These are phyloP conservation scores for Pseudonitzschia multistriata DNA, from an alignment of 108 stramenopile species.

Conservation along the genomic window DNA sequence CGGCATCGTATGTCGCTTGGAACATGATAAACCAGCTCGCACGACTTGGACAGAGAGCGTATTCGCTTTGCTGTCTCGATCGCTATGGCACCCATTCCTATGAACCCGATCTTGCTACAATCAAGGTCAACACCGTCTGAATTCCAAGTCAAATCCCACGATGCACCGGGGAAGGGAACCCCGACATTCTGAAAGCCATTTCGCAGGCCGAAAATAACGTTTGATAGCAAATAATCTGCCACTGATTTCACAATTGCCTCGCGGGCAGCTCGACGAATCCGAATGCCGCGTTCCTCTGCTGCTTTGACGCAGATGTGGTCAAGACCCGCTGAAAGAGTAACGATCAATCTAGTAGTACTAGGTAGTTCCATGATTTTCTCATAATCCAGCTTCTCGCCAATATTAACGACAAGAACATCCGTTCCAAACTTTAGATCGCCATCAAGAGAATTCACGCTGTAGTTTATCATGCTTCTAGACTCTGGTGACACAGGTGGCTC, in stretches of 20 bases:
- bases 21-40: slow-evolving; percentile 51
- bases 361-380: slow-evolving; percentile 48
- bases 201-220: slow-evolving; percentile 55
- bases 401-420: slow-evolving; percentile 52
- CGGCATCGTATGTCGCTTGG: slow-evolving; percentile 30
- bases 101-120: slow-evolving; percentile 43
- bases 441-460: slow-evolving; percentile 30
- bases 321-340: slow-evolving; percentile 58
- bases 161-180: slow-evolving; percentile 55
- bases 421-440: slow-evolving; percentile 30
- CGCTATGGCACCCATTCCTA: slow-evolving; percentile 63
- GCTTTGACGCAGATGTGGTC: slow-evolving; percentile 63
- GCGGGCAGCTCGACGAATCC: slow-evolving; percentile 50
- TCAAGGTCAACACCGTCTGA: slow-evolving; percentile 46
- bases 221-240: slow-evolving; percentile 44
- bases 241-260: slow-evolving; percentile 51
- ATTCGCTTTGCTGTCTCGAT: slow-evolving; percentile 38
- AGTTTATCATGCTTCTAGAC: slow-evolving; percentile 24
- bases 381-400: slow-evolving; percentile 39
- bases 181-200: slow-evolving; percentile 51
- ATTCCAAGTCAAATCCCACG: slow-evolving; percentile 64
- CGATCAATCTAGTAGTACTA: slow-evolving; percentile 38
- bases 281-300: slow-evolving; percentile 43
- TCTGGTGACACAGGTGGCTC: slow-evolving; percentile 43
- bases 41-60: slow-evolving; percentile 38